Evolutionary conservation across 73 alveolate genomes (phyloP).

Genomic region (Uronychia binucleata): DNA sequence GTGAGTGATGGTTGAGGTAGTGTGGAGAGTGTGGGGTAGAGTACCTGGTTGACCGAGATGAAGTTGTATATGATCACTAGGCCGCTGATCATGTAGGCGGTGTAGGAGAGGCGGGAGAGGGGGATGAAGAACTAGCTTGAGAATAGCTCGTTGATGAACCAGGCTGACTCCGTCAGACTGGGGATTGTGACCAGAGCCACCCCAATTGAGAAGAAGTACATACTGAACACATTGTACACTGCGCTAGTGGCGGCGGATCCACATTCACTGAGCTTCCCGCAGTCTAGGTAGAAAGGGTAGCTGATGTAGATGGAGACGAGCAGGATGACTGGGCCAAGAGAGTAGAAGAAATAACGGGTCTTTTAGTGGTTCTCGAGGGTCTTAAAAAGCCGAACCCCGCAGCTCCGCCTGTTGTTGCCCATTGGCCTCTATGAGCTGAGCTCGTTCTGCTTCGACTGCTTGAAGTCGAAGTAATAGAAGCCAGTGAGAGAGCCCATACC

Average conservation of each 20-base stretch:
- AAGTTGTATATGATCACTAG: not conserved
- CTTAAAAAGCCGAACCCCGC: not conserved
- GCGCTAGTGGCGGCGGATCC: not conserved
- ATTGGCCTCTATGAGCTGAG: not conserved
- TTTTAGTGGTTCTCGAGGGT: not conserved
- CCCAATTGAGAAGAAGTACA: not conserved
- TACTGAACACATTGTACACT: not conserved
- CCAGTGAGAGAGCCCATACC: not conserved
- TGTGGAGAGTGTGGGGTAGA: not conserved
- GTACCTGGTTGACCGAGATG: not conserved
- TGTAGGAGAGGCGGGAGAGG: not conserved
- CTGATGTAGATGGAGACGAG: not conserved
- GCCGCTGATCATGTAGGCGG: not conserved
- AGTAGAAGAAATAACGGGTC: not conserved
- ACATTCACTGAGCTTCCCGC: not conserved
- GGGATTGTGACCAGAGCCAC: not conserved
- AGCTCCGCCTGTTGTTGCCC: not conserved
- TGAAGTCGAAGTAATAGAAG: not conserved
- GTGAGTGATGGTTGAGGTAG: slow-evolving; percentile 3
- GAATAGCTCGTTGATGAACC: not conserved
- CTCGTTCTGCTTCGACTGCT: not conserved
- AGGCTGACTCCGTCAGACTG: not conserved
- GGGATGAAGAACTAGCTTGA: not conserved
- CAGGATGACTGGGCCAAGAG: not conserved
- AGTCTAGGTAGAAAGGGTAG: not conserved